Evolutionary conservation across 139 green algal genomes (phyloP).

Genomic region (Chlamydomonas sphaeroides): DNA sequence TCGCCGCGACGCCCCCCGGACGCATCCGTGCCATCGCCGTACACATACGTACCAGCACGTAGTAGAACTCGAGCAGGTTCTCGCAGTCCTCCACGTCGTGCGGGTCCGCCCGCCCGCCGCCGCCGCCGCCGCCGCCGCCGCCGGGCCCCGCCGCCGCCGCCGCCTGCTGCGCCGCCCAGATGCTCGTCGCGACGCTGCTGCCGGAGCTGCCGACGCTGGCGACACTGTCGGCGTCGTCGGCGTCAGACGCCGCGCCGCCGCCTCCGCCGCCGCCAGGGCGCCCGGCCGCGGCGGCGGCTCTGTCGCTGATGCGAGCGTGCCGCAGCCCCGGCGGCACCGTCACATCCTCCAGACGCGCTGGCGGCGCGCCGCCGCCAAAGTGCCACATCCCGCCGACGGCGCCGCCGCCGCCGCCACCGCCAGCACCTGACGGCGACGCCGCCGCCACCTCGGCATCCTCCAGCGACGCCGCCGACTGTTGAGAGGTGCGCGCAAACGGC

Average conservation of each 20-base stretch:
- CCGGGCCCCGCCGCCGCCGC: background rate
- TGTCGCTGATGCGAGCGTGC: too few species aligned
- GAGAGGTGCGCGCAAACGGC: too few species aligned
- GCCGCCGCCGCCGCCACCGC: background rate
- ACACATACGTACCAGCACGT: conserved; percentile 58
- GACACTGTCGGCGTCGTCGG: background rate
- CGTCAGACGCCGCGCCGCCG: too few species aligned
- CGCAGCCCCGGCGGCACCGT: too few species aligned
- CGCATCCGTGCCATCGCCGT: background rate
- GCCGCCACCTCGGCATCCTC: background rate
- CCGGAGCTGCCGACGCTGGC: background rate
- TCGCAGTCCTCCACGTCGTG: conserved; percentile 39
- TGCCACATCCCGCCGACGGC: background rate
- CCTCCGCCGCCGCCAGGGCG: too few species aligned
- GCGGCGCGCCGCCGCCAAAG: too few species aligned
- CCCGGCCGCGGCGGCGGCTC: too few species aligned
- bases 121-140: conserved; percentile 3
- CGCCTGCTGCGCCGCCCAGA: too few species aligned
- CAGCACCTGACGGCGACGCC: background rate
- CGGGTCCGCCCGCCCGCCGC: background rate
- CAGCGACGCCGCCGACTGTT: background rate
- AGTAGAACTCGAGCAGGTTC: conserved; percentile 65
- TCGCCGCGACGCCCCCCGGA: background rate
- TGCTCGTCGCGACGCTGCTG: background rate
- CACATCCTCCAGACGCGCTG: too few species aligned